Base-by-base conservation (phyloP, 495 filamentous ascomycete genomes). In the Parachaetomium inaequale region DNA sequence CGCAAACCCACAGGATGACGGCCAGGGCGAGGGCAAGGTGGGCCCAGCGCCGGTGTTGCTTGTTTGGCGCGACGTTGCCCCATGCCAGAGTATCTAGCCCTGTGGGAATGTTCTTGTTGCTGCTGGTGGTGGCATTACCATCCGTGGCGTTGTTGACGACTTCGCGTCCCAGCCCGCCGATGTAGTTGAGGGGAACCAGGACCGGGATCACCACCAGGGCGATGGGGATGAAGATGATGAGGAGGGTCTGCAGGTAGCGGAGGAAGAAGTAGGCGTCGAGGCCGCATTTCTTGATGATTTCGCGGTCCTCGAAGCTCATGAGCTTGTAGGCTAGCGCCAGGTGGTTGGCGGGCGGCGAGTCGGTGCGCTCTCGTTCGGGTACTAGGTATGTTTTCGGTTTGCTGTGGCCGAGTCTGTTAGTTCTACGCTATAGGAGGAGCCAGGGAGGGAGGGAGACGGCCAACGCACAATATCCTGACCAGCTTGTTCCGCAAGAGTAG, bases 221-320 rank as follows among this genome's bases (percentile, higher is more conserved):
- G 58, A 96, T 79, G 8, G 92, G 89, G 21, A 94, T 72, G 68
- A 98, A 98, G 62, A 97, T 93, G 69, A 95, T 88, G 40, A 98
- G 82, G 3, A 98, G 84, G 72, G 96, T 94, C 58, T 93, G 90
- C 17, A 98, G 81, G 72, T 96, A 98, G 57, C 95, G 90, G 1
- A 98, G 81, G 76, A 98, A 98, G 75, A 98, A 96, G 78, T 97
- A 98, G 68, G 95, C 93, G 75, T 98, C 94, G 42, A 98, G 83
- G 7, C 94, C 94, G 73, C 91, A 96, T 75, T 96, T 96, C 42
- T 90, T 87, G 62, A 97, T 94, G 70, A 97, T 88, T 64, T 96
- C 91, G n/a, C 88, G 81, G 74, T 92, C 88, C 50, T 84, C 82
- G 58, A 91, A 91, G 69, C 81, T 85, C 75, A 94, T 90, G 36